phyloP scores from a whole-genome alignment of 495 filamentous ascomycete genomes.

The Clavariopsis aquatica region DNA sequence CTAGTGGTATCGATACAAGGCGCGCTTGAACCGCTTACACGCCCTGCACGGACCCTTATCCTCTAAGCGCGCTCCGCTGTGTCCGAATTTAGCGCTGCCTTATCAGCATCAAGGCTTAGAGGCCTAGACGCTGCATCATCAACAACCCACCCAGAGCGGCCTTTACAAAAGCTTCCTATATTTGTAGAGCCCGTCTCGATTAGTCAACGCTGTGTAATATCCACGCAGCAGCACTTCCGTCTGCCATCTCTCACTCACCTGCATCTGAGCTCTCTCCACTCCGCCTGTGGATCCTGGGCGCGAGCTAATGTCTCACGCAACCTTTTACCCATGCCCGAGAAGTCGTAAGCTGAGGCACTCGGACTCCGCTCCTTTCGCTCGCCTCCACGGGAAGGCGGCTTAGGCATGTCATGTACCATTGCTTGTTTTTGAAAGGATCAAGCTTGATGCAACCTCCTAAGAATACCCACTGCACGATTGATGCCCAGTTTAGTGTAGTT shows the following conservation, averaged over 20 bases:
- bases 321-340: not conserved
- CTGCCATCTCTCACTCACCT: not conserved
- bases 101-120: not conserved
- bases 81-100: not conserved
- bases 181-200: not conserved
- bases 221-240: not conserved
- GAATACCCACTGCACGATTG: too few relatives aligned
- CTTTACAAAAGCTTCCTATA: not conserved
- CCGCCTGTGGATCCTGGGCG: not conserved
- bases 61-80: not conserved
- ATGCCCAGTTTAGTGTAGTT: too few relatives aligned
- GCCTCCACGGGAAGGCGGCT: not conserved
- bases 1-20: constrained; percentile 1
- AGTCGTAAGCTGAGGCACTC: not conserved
- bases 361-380: not conserved
- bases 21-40: not conserved
- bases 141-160: not conserved
- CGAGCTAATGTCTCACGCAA: not conserved
- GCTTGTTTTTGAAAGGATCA: too few relatives aligned
- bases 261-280: not conserved
- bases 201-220: not conserved
- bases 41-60: not conserved
- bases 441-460: too few relatives aligned
- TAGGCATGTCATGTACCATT: too few relatives aligned
- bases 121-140: not conserved